Evolutionary conservation across 2,329 filamentous ascomycete genomes (phyloP).

Genomic region (Fusarium staphyleae): DNA sequence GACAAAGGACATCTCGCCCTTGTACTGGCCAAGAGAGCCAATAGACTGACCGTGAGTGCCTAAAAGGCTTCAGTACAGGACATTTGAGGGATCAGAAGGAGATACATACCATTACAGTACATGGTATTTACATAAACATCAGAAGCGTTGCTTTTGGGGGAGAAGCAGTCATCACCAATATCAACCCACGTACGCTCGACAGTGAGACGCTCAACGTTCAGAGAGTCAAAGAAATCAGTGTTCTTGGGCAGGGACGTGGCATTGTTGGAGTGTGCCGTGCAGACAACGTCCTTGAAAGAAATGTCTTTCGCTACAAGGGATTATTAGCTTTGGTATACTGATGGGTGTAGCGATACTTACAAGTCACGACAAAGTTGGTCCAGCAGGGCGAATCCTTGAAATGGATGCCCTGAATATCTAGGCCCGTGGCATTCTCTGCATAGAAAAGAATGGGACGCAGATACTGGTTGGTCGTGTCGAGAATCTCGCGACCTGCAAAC

Average conservation of each 20-base stretch:
- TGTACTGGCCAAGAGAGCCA: constrained; percentile 36
- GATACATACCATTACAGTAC: constrained; percentile 35
- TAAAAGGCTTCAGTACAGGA: not conserved
- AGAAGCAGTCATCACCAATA: constrained; percentile 39
- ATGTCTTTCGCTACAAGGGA: constrained; percentile 25
- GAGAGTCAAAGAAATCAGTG: constrained; percentile 37
- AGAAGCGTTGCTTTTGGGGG: constrained; percentile 37
- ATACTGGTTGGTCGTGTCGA: constrained; percentile 32
- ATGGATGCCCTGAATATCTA: constrained; percentile 36
- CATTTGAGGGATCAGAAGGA: accelerated
- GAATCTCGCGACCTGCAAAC: constrained; percentile 35
- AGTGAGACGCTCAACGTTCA: constrained; percentile 32
- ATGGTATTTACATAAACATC: constrained; percentile 35
- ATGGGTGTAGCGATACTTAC: not conserved
- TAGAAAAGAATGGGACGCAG: constrained; percentile 38
- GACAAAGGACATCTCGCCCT: constrained; percentile 35
- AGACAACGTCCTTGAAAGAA: constrained; percentile 35
- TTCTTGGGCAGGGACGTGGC: constrained; percentile 35
- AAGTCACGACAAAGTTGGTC: constrained; percentile 39
- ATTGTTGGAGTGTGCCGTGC: constrained; percentile 37
- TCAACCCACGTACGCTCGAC: constrained; percentile 37
- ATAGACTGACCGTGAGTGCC: constrained; percentile 36
- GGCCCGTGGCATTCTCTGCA: constrained; percentile 35
- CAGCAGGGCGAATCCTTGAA: constrained; percentile 39
- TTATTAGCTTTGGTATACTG: not conserved